Evolutionary conservation across 192 early-diverging fungal genomes (phyloP), one percentile per base, ranked within the genome.

Genomic region (Dissophora globulifera): DNA sequence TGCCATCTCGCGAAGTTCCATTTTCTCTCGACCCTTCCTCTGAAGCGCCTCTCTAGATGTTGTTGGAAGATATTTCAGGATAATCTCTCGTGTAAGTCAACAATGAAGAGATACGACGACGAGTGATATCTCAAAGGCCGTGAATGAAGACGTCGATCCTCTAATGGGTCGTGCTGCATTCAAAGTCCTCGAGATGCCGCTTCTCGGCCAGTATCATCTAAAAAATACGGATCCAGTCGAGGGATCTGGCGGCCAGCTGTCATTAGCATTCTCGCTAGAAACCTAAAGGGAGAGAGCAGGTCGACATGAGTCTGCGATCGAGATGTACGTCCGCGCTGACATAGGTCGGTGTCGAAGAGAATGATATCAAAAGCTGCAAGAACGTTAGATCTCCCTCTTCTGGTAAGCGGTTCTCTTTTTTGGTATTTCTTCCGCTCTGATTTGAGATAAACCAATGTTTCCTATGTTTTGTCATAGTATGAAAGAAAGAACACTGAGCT

Each of bases 401-500:
- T 63, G 50, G 61, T 63, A 53, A 22, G 38, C 41, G 15, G 32
- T 32, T 63, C 53, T 29, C 35, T 47, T 60, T 49, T 29, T 20
- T 58, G n/a, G n/a, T 15, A 40, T 40, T 50, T 50, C 59, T 33
- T 49, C 50, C 7, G 50, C 35, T 43, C 49, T 32, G 35, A 26
- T 63, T 63, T 13, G 31, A 53, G 50, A 53, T 49, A 51, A 50
- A 49, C 60, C 38, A 56, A 16, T 56, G 20, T 48, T 33, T 62
- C 23, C 23, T 25, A 26, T 31, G 20, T 22, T 62, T 62, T 51
- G 35, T 40, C 48, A 51, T 51, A 51, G 60, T 62, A 62, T 51
- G 60, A 62, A 42, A 38, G 49, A 62, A 38, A 38, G 38, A 43
- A 51, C 29, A 49, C 51, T 40, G 60, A 51, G 47, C 47, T 62